phyloP scores from a whole-genome alignment of 495 filamentous ascomycete species.

The Neurospora sp. region DNA sequence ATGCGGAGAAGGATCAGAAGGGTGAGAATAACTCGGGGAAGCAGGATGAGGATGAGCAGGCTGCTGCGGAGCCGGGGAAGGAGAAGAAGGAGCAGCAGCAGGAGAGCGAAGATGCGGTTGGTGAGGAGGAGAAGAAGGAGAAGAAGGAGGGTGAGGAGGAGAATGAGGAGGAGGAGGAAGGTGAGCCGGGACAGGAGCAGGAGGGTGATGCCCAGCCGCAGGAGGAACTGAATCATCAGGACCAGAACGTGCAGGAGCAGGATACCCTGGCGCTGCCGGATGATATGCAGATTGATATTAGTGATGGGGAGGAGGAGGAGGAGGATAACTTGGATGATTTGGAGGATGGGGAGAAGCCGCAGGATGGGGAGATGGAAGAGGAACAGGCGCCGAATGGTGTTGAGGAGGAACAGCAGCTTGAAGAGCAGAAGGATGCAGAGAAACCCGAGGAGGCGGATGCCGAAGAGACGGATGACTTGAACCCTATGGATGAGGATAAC shows the following conservation, averaged over 20 bases:
- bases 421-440: constrained; percentile 39
- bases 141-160: constrained; percentile 47
- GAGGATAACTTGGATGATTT: constrained; percentile 49
- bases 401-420: constrained; percentile 14
- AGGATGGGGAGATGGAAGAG: constrained; percentile 15
- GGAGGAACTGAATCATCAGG: constrained; percentile 50
- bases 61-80: constrained; percentile 48
- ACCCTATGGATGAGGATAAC: constrained; percentile 23
- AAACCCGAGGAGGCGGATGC: constrained; percentile 17
- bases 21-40: constrained; percentile 60
- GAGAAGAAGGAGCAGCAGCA: constrained; percentile 49
- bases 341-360: constrained; percentile 23
- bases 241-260: constrained; percentile 54
- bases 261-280: constrained; percentile 54
- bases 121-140: constrained; percentile 38
- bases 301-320: constrained; percentile 39
- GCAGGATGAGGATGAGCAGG: constrained; percentile 52
- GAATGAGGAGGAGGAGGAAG: constrained; percentile 47
- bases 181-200: constrained; percentile 57
- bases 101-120: constrained; percentile 52
- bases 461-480: constrained; percentile 19
- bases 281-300: constrained; percentile 58
- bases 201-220: constrained; percentile 69
- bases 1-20: constrained; percentile 70
- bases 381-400: constrained; percentile 7